phyloP scores from a whole-genome alignment of 495 filamentous ascomycete genomes.

The Usnea hakonensis region DNA sequence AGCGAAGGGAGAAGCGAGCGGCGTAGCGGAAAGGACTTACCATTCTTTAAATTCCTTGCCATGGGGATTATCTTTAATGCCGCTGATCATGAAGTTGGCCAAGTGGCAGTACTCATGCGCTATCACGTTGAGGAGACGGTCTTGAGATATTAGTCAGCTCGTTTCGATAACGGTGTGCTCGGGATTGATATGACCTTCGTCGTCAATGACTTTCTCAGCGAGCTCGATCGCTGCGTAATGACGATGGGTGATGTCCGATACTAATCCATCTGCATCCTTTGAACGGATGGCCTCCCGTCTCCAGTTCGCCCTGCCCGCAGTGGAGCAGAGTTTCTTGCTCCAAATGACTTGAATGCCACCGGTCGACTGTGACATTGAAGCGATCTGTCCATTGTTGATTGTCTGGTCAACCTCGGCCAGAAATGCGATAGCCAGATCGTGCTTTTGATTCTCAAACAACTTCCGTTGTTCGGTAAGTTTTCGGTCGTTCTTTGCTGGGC shows the following conservation, averaged over 20 bases:
- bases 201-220: constrained; percentile 74
- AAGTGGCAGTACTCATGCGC: constrained; percentile 97
- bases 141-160: constrained; percentile 18
- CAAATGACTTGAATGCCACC: constrained; percentile 76
- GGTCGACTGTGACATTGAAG: constrained; percentile 48
- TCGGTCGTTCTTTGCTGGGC: constrained; percentile 38
- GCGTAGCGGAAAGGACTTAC: constrained; percentile 26
- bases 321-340: constrained; percentile 78
- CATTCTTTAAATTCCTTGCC: constrained; percentile 76
- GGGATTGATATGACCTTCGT: constrained; percentile 35
- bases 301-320: constrained; percentile 84
- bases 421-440: constrained; percentile 59
- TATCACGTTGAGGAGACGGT: constrained; percentile 74
- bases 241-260: constrained; percentile 26
- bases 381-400: constrained; percentile 57
- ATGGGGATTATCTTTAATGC: constrained; percentile 62
- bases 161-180: not conserved
- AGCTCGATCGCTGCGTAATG: constrained; percentile 81
- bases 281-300: constrained; percentile 49
- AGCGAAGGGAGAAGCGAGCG: not conserved
- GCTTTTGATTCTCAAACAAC: constrained; percentile 60
- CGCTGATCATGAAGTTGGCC: constrained; percentile 73
- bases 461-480: constrained; percentile 44
- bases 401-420: constrained; percentile 62
- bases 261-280: constrained; percentile 20